Evolutionary conservation across 352 stramenopile species (phyloP), one percentile per base, ranked within the genome.

Genomic region (Albugo laibachii): DNA sequence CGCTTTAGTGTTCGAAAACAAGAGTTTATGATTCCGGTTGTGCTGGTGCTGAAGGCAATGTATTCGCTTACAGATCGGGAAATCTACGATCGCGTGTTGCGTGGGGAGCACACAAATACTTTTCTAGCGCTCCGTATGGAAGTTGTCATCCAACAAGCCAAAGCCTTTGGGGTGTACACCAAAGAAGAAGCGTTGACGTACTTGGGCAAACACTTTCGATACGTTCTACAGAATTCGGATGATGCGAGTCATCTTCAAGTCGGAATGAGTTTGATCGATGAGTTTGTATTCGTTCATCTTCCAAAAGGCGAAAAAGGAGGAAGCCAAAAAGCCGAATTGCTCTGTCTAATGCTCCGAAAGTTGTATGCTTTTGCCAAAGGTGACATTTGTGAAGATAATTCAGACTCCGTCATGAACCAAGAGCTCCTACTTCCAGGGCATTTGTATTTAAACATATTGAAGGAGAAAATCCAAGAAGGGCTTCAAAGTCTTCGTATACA

Each of bases 371-470:
- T 97, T 49, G 91, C 84, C 11, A 95, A 95, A 60, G 87, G 86
- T 6, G 70, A 95, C 36, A 81, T 95, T 48, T 77, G 78, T 5
- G 88, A 96, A 48, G 96, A 99, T 64, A 99, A 99, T 58, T 77
- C 94, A 11, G 96, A 99, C 71, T 95, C 86, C 5, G 74, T 99
- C 37, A 97, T 96, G 72, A 99, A 99, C 68, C 96, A 99, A 64
- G 86, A 95, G 49, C 61, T 98, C 24, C 54, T 98, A 34, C 64
- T 97, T 13, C 93, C 94, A 13, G 95, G 94, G 12, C 94, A 99
- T 59, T 56, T 99, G 19, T 92, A 94, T 57, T 50, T 86, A 24
- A 93, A 95, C 56, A 97, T 98, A 54, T 57, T 99, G 14, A 99
- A 99, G 64, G 96, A 99, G 66, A 98, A 98, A 58, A 79, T 99